phyloP scores from a whole-genome alignment of 129 eudicot species.

The Oenanthe sinensis region DNA sequence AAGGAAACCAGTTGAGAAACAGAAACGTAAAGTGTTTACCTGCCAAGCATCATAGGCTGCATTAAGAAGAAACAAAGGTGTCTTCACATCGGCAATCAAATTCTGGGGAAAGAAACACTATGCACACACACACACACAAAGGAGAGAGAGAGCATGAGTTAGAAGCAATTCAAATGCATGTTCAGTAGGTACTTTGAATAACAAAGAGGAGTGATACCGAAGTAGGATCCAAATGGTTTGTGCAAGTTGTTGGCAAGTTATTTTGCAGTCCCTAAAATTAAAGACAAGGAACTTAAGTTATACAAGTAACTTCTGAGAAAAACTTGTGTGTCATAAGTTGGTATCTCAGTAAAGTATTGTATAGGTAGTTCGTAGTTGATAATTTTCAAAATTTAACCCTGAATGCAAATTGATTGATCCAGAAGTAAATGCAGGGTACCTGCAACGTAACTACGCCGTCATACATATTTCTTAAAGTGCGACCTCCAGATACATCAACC shows the following conservation, averaged over 20 bases:
- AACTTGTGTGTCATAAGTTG: not conserved
- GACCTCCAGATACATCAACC: conserved; percentile 82
- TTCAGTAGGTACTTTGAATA: not conserved
- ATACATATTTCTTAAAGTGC: conserved; percentile 56
- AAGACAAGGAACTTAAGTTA: not conserved
- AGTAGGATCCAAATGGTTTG: conserved; percentile 10
- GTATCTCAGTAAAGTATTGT: not conserved
- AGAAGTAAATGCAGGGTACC: conserved; percentile 30
- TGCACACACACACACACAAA: not conserved
- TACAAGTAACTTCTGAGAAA: not conserved
- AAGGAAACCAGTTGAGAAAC: not conserved
- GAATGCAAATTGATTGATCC: not conserved
- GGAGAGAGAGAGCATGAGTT: not conserved
- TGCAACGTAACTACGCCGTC: conserved; percentile 77
- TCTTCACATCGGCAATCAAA: conserved; percentile 6
- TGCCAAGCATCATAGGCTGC: conserved; percentile 15
- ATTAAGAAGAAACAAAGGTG: conserved; percentile 12
- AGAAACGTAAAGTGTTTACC: not conserved
- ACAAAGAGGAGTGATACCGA: conserved; percentile 1
- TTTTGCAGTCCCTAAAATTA: conserved; percentile 2
- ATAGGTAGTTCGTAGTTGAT: not conserved
- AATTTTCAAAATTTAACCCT: not conserved
- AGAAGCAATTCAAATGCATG: not conserved
- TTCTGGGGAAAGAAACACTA: conserved; percentile 14
- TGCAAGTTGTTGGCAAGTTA: conserved; percentile 9